phyloP scores from a whole-genome alignment of 2,329 filamentous ascomycete species.

The Pyricularia pennisetigena region DNA sequence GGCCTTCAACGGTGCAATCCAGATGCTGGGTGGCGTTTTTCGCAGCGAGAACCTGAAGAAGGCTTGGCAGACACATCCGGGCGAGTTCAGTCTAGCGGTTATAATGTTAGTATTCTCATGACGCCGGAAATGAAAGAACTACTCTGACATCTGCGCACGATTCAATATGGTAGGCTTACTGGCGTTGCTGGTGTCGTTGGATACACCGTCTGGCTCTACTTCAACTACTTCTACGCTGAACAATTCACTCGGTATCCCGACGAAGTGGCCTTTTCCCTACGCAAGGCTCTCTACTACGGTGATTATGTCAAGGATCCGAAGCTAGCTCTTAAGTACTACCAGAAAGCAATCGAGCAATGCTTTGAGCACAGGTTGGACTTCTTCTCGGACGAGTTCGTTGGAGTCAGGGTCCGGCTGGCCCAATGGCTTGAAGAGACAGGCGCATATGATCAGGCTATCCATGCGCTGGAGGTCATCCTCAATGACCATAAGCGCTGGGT shows the following conservation, averaged over 20 bases:
- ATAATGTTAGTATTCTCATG: constrained; percentile 22
- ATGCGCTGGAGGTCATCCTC: constrained; percentile 69
- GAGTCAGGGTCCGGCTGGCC: constrained; percentile 75
- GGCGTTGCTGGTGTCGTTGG: constrained; percentile 20
- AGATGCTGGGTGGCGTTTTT: not conserved
- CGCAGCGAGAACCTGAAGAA: not conserved
- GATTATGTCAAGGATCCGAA: constrained; percentile 66
- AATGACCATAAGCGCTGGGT: constrained; percentile 58
- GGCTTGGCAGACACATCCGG: not conserved
- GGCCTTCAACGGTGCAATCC: not conserved
- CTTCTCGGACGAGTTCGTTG: constrained; percentile 83
- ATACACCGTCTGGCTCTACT: constrained; percentile 35
- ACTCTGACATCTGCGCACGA: not conserved
- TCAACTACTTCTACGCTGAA: constrained; percentile 43
- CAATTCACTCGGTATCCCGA: constrained; percentile 54
- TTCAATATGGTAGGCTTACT: constrained; percentile 20
- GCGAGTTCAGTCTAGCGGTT: constrained; percentile 28
- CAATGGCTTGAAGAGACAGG: constrained; percentile 70
- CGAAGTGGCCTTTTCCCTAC: constrained; percentile 65
- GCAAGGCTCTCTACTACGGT: constrained; percentile 78
- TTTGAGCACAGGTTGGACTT: constrained; percentile 70
- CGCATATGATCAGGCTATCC: constrained; percentile 59
- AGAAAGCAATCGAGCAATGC: constrained; percentile 65
- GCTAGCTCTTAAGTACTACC: constrained; percentile 75
- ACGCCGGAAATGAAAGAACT: not conserved